Evolutionary conservation across 2,329 filamentous ascomycete species (phyloP).

Genomic region (Phaeosphaeria sp.): DNA sequence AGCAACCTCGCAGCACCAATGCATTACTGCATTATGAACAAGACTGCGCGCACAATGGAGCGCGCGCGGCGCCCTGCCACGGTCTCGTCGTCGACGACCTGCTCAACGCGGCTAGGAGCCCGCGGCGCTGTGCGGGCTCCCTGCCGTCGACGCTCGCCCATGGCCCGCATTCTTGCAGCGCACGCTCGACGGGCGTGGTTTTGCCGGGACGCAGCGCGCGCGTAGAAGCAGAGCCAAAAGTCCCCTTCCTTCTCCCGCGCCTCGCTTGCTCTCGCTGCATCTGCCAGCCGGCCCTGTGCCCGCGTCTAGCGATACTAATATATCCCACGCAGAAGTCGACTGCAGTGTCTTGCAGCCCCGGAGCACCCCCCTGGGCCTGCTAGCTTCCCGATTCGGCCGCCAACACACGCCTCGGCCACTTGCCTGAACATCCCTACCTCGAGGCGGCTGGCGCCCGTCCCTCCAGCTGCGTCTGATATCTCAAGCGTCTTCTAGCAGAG

Average conservation of each 20-base stretch:
- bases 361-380: constrained; percentile 20
- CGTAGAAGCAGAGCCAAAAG: not conserved
- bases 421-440: constrained; percentile 31
- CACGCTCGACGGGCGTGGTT: constrained; percentile 9
- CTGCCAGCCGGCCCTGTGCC: not conserved
- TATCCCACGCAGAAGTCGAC: constrained; percentile 12
- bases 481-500: constrained; percentile 29
- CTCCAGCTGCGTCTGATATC: constrained; percentile 12
- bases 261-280: not conserved
- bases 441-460: constrained; percentile 12
- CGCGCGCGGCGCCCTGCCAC: constrained; percentile 25
- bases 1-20: not conserved
- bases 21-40: no score
- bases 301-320: constrained; percentile 21
- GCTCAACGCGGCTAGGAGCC: constrained; percentile 29
- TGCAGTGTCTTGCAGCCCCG: constrained; percentile 18
- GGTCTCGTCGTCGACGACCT: constrained; percentile 15
- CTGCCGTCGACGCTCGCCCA: not conserved
- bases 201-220: not conserved
- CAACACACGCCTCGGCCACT: constrained; percentile 24
- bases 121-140: not conserved
- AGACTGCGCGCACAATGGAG: not conserved
- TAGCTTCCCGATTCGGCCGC: constrained; percentile 22
- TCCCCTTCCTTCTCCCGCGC: not conserved
- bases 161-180: constrained; percentile 14